Evolutionary conservation across 345 rosid species (phyloP), one percentile per base, ranked within the genome.

Genomic region (Eucalyptus lansdowneana): DNA sequence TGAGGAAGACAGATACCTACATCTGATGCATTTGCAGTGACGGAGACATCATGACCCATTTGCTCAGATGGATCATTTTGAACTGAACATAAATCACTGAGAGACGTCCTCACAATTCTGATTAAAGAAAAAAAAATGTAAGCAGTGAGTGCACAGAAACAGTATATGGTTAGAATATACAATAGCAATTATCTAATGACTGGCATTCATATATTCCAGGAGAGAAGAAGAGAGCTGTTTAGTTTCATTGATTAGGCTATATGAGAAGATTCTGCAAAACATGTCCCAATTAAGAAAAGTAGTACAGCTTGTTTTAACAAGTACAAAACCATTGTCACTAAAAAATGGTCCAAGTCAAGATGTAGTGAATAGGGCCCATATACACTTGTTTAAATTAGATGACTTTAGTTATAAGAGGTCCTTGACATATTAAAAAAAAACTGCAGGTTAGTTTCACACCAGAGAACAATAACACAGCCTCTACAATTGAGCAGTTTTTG

Each of bases 31-130:
- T 81, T 92, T 89, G 94, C 94, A 62, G 91, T 49, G 31, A 76
- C 81, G 58, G 86, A 40, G 69, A 37, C 88, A 89, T 90, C 91
- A 91, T 90, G 89, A 76, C 24, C 54, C 29, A 21, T 88, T 91
- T 87, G 90, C 88, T 91, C 92, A 44, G 90, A 83, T 76, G 86
- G 89, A 90, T 51, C 92, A 86, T 80, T 65, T 83, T 92, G 92
- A 53, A 89, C 50, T 24, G 92, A 91, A 89, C 91, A 91, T 67
- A 98, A 94, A 90, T 97, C 98, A 89, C 24, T 88, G 85, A 96
- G 88, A 87, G 98, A 93, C 87, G 94, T 89, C 91, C 94, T 94
- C 92, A 98, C 92, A 89, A 95, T 94, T 93, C 99, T 97, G 87
- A 86, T 69, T 90, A 56, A 56, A 56, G 11, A 7, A 90, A 45